A percentile compares a stretch with the other conserved stretches of the same genome.
phyloP scores from a whole-genome alignment of 106 monocot species.

The Apostasia ramifera region DNA sequence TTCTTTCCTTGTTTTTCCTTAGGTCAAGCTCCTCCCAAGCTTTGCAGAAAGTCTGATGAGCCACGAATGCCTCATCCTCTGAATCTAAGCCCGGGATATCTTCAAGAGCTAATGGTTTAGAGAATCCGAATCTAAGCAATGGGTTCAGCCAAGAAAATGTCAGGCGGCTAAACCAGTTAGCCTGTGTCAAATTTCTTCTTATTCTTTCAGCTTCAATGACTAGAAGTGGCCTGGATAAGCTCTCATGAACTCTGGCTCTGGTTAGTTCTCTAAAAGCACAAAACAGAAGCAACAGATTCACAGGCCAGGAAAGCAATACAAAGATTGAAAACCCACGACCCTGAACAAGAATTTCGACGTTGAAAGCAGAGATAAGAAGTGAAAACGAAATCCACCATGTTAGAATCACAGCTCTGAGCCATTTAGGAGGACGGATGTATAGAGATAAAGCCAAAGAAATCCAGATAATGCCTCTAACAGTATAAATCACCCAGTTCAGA shows the following conservation, averaged over 20 bases:
- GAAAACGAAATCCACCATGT: conserved; percentile 41
- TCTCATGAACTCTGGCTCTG: neutral
- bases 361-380: conserved; percentile 23
- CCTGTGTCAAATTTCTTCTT: conserved; percentile 10
- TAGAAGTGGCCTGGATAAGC: conserved; percentile 37
- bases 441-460: conserved; percentile 28
- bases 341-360: conserved; percentile 19
- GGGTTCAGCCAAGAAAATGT: conserved; percentile 83
- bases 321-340: conserved; percentile 12
- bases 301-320: conserved; percentile 35
- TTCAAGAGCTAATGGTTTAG: conserved; percentile 35
- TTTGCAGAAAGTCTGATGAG: conserved; percentile 34
- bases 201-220: conserved; percentile 7
- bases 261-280: conserved; percentile 15
- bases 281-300: conserved; percentile 34
- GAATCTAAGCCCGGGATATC: conserved; percentile 54
- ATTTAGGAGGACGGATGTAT: conserved; percentile 15
- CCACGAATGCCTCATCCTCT: conserved; percentile 45
- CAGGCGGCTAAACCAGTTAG: conserved; percentile 45
- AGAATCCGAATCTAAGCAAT: conserved; percentile 43
- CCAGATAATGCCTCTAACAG: conserved; percentile 39
- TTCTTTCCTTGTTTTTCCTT: conserved; percentile 12
- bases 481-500: neutral
- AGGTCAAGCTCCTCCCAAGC: conserved; percentile 30
- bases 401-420: conserved; percentile 5